Evolutionary conservation across 768 basidiomycete species (phyloP).

Genomic region (Neoboletus magnificus): DNA sequence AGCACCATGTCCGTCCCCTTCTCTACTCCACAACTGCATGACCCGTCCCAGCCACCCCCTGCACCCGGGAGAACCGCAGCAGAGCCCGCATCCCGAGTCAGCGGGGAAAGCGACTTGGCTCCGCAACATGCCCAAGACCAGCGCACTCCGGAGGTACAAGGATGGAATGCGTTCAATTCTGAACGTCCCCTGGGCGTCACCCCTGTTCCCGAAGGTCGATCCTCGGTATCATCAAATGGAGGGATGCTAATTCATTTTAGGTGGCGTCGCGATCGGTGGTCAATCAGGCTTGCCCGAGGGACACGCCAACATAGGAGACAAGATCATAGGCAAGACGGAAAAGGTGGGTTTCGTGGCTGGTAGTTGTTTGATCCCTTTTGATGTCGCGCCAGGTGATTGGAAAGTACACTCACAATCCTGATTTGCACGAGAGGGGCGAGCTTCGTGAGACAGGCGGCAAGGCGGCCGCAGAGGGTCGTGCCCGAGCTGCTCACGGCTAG

Average conservation of each 20-base stretch:
- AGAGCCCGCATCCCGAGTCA: not conserved
- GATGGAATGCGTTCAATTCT: constrained; percentile 28
- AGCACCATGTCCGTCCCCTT: constrained; percentile 24
- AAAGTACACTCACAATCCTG: constrained; percentile 45
- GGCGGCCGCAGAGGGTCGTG: constrained; percentile 39
- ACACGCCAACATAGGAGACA: constrained; percentile 47
- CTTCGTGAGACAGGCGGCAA: constrained; percentile 54
- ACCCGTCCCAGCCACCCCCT: constrained; percentile 47
- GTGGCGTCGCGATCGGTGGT: constrained; percentile 28
- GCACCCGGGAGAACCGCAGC: constrained; percentile 10
- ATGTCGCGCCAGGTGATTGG: constrained; percentile 41
- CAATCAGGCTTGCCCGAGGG: constrained; percentile 27
- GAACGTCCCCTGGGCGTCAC: constrained; percentile 37
- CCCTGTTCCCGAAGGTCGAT: constrained; percentile 34
- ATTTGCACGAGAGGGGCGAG: constrained; percentile 54
- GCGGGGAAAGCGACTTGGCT: not conserved
- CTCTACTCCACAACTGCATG: constrained; percentile 42
- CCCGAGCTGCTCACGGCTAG: constrained; percentile 43
- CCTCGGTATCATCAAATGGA: not conserved
- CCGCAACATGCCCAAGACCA: not conserved
- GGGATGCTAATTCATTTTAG: constrained; percentile 4
- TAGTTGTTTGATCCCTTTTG: not conserved
- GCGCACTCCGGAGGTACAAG: not conserved
- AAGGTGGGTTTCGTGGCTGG: constrained; percentile 36
- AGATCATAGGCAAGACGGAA: constrained; percentile 55